Evolutionary conservation across 345 rosid species (phyloP).

Genomic region (Noccaea bulbosa): DNA sequence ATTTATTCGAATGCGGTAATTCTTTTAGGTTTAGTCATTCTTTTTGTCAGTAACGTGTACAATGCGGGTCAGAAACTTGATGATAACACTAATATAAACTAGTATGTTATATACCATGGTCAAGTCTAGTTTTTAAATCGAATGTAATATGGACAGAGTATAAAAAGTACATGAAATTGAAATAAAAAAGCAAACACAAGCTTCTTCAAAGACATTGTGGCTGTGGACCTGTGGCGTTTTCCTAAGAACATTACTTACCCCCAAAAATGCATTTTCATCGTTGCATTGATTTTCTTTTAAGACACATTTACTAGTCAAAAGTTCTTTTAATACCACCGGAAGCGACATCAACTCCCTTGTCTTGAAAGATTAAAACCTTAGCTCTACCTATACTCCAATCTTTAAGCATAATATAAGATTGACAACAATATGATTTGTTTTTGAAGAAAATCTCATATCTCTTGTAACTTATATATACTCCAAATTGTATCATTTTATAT

Average conservation of each 20-base stretch:
- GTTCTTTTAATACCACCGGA: not conserved
- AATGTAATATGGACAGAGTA: not conserved
- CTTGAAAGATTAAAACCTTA: slow-evolving; percentile 30
- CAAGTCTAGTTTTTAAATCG: not conserved
- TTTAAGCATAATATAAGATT: slow-evolving; percentile 38
- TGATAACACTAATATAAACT: not conserved
- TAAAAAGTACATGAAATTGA: not conserved
- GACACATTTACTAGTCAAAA: slow-evolving; percentile 23
- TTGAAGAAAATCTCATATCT: not conserved
- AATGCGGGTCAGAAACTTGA: not conserved
- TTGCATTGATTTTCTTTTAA: slow-evolving; percentile 35
- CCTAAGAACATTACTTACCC: not conserved
- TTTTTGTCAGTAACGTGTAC: not conserved
- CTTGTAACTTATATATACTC: slow-evolving; percentile 22
- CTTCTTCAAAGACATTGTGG: not conserved
- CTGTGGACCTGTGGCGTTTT: not conserved
- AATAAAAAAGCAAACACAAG: not conserved
- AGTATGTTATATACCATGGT: not conserved
- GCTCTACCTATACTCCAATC: slow-evolving; percentile 28
- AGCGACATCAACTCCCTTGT: slow-evolving; percentile 33
- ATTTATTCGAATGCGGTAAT: not conserved
- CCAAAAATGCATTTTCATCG: not conserved
- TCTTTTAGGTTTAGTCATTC: not conserved
- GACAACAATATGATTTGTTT: slow-evolving; percentile 7
- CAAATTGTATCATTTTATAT: not conserved